Evolutionary conservation across 176 grass and related monocot genomes (phyloP).

Genomic region (sorghum (Sorghum bicolor)): DNA sequence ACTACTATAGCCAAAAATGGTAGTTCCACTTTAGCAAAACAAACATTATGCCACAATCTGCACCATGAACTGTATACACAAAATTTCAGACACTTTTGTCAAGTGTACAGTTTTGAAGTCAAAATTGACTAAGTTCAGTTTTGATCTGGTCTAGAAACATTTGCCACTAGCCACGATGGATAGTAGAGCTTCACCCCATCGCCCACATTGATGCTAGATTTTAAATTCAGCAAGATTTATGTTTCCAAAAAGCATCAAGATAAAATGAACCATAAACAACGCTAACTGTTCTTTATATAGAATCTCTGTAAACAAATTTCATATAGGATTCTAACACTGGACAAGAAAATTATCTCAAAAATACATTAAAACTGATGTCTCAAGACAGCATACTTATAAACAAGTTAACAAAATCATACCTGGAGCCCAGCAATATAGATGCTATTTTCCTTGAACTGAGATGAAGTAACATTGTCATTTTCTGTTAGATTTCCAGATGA

Average conservation of each 20-base stretch:
- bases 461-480: constrained; percentile 55
- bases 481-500: constrained; percentile 52
- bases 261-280: not conserved
- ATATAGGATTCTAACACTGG: not conserved
- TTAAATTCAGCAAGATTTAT: not conserved
- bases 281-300: not conserved
- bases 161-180: not conserved
- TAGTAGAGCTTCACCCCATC: not conserved
- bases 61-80: not conserved
- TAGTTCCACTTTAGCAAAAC: not conserved
- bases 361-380: not conserved
- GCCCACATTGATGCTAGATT: not conserved
- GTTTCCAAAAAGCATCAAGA: not conserved
- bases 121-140: not conserved
- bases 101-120: not conserved
- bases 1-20: not conserved
- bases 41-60: not conserved
- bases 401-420: constrained; percentile 37
- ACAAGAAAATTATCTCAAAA: not conserved
- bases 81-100: not conserved
- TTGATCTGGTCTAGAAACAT: not conserved
- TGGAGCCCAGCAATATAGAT: constrained; percentile 70
- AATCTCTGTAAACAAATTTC: not conserved
- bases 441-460: constrained; percentile 85
- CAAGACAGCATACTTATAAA: not conserved